A percentile compares a stretch with the other conserved stretches of the same genome.
Evolutionary conservation across 1,284 basidiomycete species (phyloP).

Genomic region (Hymenochaete sp.): DNA sequence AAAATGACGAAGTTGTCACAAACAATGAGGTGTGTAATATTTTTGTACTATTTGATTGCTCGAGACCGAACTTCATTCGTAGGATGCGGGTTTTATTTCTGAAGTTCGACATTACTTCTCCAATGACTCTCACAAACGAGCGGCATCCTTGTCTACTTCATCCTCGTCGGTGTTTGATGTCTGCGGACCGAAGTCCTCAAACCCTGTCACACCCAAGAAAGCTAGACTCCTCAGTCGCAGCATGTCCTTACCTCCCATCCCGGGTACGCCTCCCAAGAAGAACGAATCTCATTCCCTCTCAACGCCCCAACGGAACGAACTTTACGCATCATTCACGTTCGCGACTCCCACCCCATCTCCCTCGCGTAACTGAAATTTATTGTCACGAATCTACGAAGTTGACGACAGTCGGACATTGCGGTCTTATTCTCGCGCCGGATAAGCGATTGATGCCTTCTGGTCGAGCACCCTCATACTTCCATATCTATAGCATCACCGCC

Average conservation of each 20-base stretch:
- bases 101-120: conserved; percentile 46
- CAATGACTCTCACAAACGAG: conserved; percentile 21
- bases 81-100: conserved; percentile 46
- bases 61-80: conserved; percentile 18
- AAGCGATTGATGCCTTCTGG: too few relatives aligned
- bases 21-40: too few relatives aligned
- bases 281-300: conserved; percentile 33
- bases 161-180: too few relatives aligned
- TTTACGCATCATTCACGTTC: conserved; percentile 70
- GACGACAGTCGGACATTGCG: too few relatives aligned
- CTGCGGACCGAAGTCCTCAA: too few relatives aligned
- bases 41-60: conserved; percentile 9
- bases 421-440: too few relatives aligned
- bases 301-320: conserved; percentile 61
- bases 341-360: conserved; percentile 24
- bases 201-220: conserved; percentile 11
- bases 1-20: too few relatives aligned
- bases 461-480: background rate
- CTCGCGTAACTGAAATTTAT: conserved; percentile 4
- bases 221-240: conserved; percentile 1
- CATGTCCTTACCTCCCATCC: conserved; percentile 19
- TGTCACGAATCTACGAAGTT: background rate
- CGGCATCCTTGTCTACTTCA: conserved; percentile 17
- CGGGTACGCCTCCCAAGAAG: conserved; percentile 12
- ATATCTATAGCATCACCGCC: background rate